Evolutionary conservation across 129 eudicot genomes (phyloP).

Genomic region (Ambrosia trifida): DNA sequence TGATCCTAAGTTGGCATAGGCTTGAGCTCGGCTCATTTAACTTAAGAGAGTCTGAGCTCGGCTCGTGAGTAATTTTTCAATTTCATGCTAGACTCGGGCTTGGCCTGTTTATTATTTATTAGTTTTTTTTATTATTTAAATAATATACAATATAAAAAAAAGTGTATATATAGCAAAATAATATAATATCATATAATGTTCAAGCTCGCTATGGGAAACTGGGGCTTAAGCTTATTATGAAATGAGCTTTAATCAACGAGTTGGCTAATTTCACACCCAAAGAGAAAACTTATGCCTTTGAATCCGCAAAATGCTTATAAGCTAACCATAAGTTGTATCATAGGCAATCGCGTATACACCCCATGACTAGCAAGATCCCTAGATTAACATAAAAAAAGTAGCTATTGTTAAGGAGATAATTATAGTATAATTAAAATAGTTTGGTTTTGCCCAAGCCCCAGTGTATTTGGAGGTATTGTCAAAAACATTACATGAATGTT

Average conservation of each 20-base stretch:
- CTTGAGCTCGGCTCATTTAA: neutral
- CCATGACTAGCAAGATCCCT: neutral
- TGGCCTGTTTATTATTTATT: neutral
- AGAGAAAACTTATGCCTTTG: neutral
- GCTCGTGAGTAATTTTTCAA: neutral
- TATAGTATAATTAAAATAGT: neutral
- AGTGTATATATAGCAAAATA: too few species aligned
- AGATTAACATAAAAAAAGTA: constrained; percentile 11
- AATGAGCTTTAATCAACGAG: too few species aligned
- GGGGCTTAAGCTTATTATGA: too few species aligned
- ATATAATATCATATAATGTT: too few species aligned
- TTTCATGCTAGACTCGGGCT: neutral
- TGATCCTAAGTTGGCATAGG: neutral
- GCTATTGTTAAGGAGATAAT: constrained; percentile 8
- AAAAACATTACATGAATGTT: neutral
- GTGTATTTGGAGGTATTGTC: neutral
- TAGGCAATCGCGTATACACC: neutral
- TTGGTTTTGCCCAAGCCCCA: neutral
- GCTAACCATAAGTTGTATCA: neutral
- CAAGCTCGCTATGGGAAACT: too few species aligned
- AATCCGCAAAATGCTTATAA: neutral
- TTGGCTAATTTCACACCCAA: too few species aligned
- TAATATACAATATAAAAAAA: too few species aligned
- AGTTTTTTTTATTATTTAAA: too few species aligned
- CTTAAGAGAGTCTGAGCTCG: neutral